Conservation (phyloP, 495 filamentous ascomycete species). For the Talaromyces borbonicus region DNA sequence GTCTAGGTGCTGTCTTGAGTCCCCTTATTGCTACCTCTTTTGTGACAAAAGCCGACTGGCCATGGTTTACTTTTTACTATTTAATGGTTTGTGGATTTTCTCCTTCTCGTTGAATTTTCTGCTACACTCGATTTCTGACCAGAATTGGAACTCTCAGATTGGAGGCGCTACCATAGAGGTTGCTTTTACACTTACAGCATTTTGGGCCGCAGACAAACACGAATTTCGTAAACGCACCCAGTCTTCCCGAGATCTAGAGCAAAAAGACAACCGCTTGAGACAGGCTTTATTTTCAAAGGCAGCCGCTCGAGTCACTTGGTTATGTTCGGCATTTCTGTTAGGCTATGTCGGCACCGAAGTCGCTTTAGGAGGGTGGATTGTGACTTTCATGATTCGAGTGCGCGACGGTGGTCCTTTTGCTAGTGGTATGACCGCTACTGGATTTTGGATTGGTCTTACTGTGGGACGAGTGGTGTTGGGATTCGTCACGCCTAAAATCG, state of each 20-base stretch:
- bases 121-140: background rate
- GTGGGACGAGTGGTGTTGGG: constrained; percentile 49
- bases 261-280: constrained; percentile 39
- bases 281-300: constrained; percentile 43
- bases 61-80: constrained; percentile 53
- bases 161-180: constrained; percentile 55
- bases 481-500: constrained; percentile 52
- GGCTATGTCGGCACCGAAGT: constrained; percentile 83
- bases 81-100: constrained; percentile 31
- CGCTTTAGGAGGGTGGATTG: constrained; percentile 64
- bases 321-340: constrained; percentile 65
- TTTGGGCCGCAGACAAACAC: constrained; percentile 57
- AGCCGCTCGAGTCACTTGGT: constrained; percentile 55
- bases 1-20: constrained; percentile 44
- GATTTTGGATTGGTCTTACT: constrained; percentile 59
- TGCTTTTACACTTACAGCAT: constrained; percentile 40
- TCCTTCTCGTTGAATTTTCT: background rate
- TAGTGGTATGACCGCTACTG: constrained; percentile 53
- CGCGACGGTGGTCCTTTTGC: constrained; percentile 44
- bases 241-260: constrained; percentile 16
- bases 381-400: constrained; percentile 53
- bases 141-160: constrained; percentile 40
- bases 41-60: constrained; percentile 35
- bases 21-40: constrained; percentile 47
- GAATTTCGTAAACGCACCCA: constrained; percentile 44